Conservation (phyloP, 345 rosid genomes). For the Brassica carinata region DNA sequence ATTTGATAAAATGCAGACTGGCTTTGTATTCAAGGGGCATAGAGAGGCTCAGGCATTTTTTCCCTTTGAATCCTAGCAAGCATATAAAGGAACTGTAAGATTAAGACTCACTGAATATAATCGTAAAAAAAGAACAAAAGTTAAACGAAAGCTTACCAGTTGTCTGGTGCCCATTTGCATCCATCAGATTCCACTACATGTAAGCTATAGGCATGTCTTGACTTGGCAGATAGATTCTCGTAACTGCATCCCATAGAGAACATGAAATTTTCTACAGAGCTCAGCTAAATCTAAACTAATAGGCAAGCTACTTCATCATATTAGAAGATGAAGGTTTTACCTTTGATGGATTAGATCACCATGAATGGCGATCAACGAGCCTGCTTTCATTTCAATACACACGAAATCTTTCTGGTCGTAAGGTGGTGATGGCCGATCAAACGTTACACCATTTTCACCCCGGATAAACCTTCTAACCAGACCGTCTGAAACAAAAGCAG, state of each 20-base stretch:
- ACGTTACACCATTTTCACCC: constrained; percentile 74
- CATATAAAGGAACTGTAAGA: constrained; percentile 29
- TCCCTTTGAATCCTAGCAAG: constrained; percentile 71
- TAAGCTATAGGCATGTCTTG: constrained; percentile 95
- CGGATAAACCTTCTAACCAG: constrained; percentile 84
- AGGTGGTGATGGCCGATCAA: constrained; percentile 72
- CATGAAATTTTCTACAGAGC: neutral
- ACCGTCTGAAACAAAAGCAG: constrained; percentile 62
- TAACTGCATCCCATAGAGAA: constrained; percentile 50
- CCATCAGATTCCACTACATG: constrained; percentile 91
- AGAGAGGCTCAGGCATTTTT: constrained; percentile 76
- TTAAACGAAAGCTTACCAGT: constrained; percentile 53
- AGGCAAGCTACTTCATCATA: neutral
- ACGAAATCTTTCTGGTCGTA: constrained; percentile 85
- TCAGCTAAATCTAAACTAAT: neutral
- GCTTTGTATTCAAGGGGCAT: constrained; percentile 45
- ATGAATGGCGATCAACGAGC: constrained; percentile 84
- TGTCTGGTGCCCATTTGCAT: constrained; percentile 84
- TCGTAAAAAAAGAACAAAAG: neutral
- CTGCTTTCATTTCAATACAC: constrained; percentile 89
- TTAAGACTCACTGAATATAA: neutral
- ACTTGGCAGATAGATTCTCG: constrained; percentile 73
- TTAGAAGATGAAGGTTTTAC: constrained; percentile 41
- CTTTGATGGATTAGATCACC: constrained; percentile 94
- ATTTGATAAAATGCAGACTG: constrained; percentile 15